Base-by-base conservation (phyloP, 176 grass and related monocot genomes). In the Carex myosuroides region DNA sequence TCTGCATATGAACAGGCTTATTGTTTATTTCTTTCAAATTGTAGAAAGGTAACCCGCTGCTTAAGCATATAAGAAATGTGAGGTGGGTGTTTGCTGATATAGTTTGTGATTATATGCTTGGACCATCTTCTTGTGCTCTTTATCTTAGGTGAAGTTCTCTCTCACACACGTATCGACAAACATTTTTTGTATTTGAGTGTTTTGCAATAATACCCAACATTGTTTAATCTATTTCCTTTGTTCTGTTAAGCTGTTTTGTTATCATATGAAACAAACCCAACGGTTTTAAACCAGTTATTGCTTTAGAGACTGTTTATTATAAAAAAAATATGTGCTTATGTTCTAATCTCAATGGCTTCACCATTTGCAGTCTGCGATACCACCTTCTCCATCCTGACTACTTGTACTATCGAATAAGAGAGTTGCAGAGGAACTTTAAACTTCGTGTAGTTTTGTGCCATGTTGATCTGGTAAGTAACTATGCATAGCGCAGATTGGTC, bases 351-450 rank as follows among this genome's bases (percentile, higher is more conserved):
- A 39, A 35, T 81, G 42, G 1, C 11, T 50, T 50, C 26, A 57
- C 18, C 81, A 68, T 56, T 82, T 90, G 85, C 88, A 98, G 96
- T 89, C 85, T 93, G 32, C 88, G 93, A 17, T 98, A 98, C 83
- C 96, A 98, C 86, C 93, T 98, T 83, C 93, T 98, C 41, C 93
- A 98, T 82, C 96, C 93, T 5, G 96, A 98, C 56, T 98, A 98
- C 88, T 92, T 98, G 37, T 98, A 95, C 35, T 98, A 95, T 90
- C 79, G 96, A 72, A 95, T 95, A 88, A 98, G 88, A 83, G 96
- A 98, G 66, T 54, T 95, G 80, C 92, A 98, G 61, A 95, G 90
- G 85, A 95, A 93, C 88, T 93, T 90, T 83, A 98, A 91, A 84
- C 91, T 98, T 58, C 89, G 89, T 60, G 83, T 95, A 74, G 81